phyloP scores from a whole-genome alignment of 2,329 filamentous ascomycete genomes.

The Camptophora hylomeconis region DNA sequence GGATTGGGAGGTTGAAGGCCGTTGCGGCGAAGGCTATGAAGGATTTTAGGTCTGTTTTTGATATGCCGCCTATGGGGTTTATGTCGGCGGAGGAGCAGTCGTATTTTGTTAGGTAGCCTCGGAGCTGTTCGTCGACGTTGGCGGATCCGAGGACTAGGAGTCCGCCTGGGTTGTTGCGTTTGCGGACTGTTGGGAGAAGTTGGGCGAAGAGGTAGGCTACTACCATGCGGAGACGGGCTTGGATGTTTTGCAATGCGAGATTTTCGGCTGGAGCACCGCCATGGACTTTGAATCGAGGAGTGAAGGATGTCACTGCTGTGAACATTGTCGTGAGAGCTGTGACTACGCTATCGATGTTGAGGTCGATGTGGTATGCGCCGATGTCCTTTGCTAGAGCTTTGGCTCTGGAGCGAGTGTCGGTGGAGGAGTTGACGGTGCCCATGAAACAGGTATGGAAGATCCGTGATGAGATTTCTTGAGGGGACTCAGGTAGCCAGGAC shows the following conservation, averaged over 20 bases:
- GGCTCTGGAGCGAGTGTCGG: conserved; percentile 55
- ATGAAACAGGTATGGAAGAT: conserved; percentile 56
- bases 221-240: conserved; percentile 54
- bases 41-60: conserved; percentile 55
- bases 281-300: conserved; percentile 49
- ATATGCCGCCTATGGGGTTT: conserved; percentile 34
- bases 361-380: conserved; percentile 52
- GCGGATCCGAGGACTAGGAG: conserved; percentile 55
- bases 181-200: conserved; percentile 46
- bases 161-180: conserved; percentile 41
- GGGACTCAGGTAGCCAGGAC: conserved; percentile 39
- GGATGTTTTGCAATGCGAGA: conserved; percentile 52
- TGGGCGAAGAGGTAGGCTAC: conserved; percentile 52
- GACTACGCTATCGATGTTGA: conserved; percentile 51
- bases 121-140: conserved; percentile 43
- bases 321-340: conserved; percentile 48
- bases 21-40: conserved; percentile 55
- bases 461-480: conserved; percentile 46
- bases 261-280: conserved; percentile 52
- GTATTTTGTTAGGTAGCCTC: conserved; percentile 58
- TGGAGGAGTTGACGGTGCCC: conserved; percentile 55
- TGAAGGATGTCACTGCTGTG: conserved; percentile 44
- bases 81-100: conserved; percentile 45
- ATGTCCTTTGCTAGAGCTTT: conserved; percentile 38
- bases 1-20: conserved; percentile 49